phyloP scores from a whole-genome alignment of 2,329 filamentous ascomycete species.

The Neopestalotiopsis sp. region DNA sequence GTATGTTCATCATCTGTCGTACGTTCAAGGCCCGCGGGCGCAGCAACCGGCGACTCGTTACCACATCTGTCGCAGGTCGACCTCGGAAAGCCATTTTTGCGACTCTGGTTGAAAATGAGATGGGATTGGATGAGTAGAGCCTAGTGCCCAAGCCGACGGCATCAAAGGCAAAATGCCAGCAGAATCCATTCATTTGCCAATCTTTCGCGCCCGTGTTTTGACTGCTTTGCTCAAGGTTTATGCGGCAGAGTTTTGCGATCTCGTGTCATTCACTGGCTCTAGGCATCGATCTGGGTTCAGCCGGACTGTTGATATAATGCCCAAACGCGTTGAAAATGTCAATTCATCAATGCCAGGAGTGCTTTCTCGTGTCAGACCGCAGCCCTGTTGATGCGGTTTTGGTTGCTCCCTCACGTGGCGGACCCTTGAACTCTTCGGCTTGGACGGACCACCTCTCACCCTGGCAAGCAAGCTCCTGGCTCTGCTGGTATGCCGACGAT shows the following conservation, averaged over 20 bases:
- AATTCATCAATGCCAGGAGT: neutral
- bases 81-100: conserved; percentile 1
- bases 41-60: conserved; percentile 5
- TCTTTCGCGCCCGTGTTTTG: neutral
- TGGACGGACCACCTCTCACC: neutral
- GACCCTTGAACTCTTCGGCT: neutral
- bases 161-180: neutral
- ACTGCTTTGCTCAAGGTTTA: neutral
- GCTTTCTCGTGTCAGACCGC: neutral
- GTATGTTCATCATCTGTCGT: too few relatives aligned
- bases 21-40: neutral
- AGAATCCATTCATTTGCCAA: neutral
- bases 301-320: neutral
- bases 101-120: neutral
- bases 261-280: conserved; percentile 3
- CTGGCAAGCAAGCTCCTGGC: too few relatives aligned
- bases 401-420: conserved; percentile 10
- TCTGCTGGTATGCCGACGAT: conserved; percentile 6
- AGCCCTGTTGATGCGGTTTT: neutral
- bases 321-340: neutral
- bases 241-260: neutral
- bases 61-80: conserved; percentile 4
- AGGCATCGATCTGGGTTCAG: conserved; percentile 7
- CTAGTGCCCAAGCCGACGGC: neutral
- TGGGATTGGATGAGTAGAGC: neutral